phyloP scores from a whole-genome alignment of 345 rosid genomes.

The Psidium friedrichsthalianum region DNA sequence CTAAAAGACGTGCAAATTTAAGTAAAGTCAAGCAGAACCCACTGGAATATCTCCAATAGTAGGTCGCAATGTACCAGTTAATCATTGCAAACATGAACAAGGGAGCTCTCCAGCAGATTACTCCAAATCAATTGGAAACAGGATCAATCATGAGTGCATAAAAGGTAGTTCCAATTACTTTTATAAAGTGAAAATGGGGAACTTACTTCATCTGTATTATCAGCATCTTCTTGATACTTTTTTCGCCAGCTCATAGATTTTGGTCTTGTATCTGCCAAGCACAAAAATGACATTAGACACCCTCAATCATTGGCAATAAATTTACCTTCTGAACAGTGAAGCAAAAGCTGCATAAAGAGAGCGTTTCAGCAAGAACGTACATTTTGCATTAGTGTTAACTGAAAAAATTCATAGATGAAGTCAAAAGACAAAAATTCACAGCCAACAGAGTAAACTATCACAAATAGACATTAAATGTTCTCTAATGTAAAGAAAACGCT shows the following conservation, averaged over 20 bases:
- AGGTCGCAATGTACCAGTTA: not conserved
- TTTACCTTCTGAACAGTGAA: not conserved
- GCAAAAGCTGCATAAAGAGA: not conserved
- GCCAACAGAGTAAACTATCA: not conserved
- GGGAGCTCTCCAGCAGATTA: not conserved
- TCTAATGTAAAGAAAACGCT: not conserved
- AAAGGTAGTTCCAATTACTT: not conserved
- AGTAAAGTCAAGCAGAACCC: not conserved
- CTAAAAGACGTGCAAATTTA: not conserved
- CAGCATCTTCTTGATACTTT: conserved; percentile 66
- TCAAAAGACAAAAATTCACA: not conserved
- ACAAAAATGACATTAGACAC: not conserved
- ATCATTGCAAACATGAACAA: not conserved
- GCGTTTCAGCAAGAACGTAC: not conserved
- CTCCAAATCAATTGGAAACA: not conserved
- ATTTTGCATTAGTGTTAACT: not conserved
- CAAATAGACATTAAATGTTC: not conserved
- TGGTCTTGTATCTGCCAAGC: conserved; percentile 60
- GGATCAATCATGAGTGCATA: not conserved
- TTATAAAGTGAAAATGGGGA: not conserved
- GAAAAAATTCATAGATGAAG: not conserved
- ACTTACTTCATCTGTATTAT: conserved; percentile 55
- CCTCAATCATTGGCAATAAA: not conserved
- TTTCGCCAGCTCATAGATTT: conserved; percentile 72
- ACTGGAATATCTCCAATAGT: not conserved